Percentiles rank a stretch among this genome's conserved stretches.
Conservation (phyloP, 2,329 filamentous ascomycete genomes). For the Hawksworthiomyces lignivorus region DNA sequence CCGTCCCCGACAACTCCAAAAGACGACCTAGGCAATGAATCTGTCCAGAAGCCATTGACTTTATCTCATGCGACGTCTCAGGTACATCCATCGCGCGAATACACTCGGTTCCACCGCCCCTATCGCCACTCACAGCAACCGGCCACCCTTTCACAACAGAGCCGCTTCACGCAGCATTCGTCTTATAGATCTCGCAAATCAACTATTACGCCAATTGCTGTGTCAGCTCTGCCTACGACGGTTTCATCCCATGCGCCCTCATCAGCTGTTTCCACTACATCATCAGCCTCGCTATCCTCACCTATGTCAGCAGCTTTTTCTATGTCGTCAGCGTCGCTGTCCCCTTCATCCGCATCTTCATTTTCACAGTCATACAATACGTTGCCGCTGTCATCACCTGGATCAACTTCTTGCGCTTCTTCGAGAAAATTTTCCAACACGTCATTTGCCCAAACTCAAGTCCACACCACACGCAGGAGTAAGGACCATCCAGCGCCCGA, state of each 20-base stretch:
- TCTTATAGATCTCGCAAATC: slow-evolving; percentile 8
- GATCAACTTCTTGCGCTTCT: slow-evolving; percentile 7
- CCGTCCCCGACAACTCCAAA: background rate
- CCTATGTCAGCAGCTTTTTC: slow-evolving; percentile 5
- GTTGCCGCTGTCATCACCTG: slow-evolving; percentile 1
- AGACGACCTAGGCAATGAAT: no score
- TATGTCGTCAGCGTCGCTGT: background rate
- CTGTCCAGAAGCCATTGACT: no score
- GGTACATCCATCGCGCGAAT: background rate
- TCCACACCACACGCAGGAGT: no score
- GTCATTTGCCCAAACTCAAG: no score
- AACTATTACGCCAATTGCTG: background rate
- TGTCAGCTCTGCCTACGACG: background rate
- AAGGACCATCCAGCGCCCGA: no score
- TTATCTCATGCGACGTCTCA: no score
- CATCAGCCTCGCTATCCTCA: slow-evolving; percentile 3
- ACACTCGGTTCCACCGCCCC: slow-evolving; percentile 9
- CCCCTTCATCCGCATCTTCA: slow-evolving; percentile 5
- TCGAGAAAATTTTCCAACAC: no score
- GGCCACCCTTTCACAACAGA: background rate
- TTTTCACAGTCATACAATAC: background rate
- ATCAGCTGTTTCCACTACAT: background rate
- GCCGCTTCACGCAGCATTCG: slow-evolving; percentile 1
- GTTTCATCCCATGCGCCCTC: background rate
- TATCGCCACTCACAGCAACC: slow-evolving; percentile 6